A percentile compares a stretch with the other conserved stretches of the same genome.
phyloP scores from a whole-genome alignment of 352 stramenopile species.

The Globisporangium cederbergense region DNA sequence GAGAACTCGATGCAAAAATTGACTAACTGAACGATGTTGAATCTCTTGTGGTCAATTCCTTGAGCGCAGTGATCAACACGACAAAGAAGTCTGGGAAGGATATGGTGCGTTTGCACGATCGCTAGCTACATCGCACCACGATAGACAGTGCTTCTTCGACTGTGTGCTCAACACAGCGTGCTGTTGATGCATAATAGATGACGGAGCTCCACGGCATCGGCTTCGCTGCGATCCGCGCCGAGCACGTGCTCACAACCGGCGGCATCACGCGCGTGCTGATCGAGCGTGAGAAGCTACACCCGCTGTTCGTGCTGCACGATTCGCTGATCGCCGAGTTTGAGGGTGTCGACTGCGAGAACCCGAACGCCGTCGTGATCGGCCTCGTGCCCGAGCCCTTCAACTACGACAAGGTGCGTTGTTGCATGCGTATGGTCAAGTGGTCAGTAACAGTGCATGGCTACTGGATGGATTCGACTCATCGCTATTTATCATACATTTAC shows the following conservation, averaged over 20 bases:
- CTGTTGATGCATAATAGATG: slow-evolving; percentile 21
- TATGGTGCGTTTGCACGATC: slow-evolving; percentile 22
- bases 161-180: background rate
- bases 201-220: slow-evolving; percentile 44
- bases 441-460: background rate
- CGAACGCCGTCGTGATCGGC: slow-evolving; percentile 59
- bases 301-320: slow-evolving; percentile 42
- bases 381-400: slow-evolving; percentile 50
- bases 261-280: slow-evolving; percentile 38
- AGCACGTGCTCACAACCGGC: slow-evolving; percentile 45
- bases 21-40: background rate
- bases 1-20: background rate
- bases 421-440: too few relatives aligned
- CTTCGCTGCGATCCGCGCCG: slow-evolving; percentile 29
- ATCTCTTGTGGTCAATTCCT: background rate
- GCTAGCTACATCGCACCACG: background rate
- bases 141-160: background rate
- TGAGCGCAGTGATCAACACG: slow-evolving; percentile 55
- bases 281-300: slow-evolving; percentile 30
- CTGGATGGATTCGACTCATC: too few relatives aligned
- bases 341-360: slow-evolving; percentile 30
- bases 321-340: slow-evolving; percentile 47
- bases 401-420: slow-evolving; percentile 37
- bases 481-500: background rate
- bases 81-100: slow-evolving; percentile 52